Percentiles rank a stretch among this genome's conserved stretches.
phyloP scores from a whole-genome alignment of 495 filamentous ascomycete genomes.

The Clavariopsis aquatica region DNA sequence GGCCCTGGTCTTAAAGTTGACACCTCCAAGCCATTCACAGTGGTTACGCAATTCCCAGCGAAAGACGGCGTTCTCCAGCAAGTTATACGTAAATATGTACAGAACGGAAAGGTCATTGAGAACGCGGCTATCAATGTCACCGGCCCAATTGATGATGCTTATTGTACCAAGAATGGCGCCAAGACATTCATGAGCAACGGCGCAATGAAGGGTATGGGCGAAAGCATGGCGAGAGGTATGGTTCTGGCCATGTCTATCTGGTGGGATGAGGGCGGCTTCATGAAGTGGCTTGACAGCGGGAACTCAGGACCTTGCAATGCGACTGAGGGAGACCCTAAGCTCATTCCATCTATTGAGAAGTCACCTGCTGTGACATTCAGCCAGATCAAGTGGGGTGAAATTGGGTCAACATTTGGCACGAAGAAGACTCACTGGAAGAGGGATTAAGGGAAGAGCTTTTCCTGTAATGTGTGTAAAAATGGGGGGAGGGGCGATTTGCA shows the following conservation, averaged over 20 bases:
- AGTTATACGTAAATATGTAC: conserved; percentile 73
- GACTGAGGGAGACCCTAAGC: conserved; percentile 40
- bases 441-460: neutral
- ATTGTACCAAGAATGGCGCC: conserved; percentile 28
- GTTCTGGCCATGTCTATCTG: conserved; percentile 66
- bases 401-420: conserved; percentile 38
- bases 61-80: conserved; percentile 57
- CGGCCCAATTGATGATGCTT: conserved; percentile 34
- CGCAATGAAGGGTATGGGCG: conserved; percentile 42
- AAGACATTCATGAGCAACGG: conserved; percentile 32
- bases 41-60: conserved; percentile 72
- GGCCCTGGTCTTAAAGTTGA: conserved; percentile 60
- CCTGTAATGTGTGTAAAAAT: neutral
- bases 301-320: conserved; percentile 60
- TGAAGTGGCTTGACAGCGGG: conserved; percentile 64
- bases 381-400: conserved; percentile 44
- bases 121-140: conserved; percentile 37
- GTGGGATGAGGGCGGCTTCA: conserved; percentile 59
- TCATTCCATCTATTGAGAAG: conserved; percentile 37
- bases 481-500: neutral
- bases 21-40: conserved; percentile 63
- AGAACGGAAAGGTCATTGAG: conserved; percentile 62
- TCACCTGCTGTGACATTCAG: conserved; percentile 40
- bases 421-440: conserved; percentile 8
- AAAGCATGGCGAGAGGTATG: conserved; percentile 59